Base-by-base conservation (phyloP, 768 basidiomycete genomes). In the Collybia nuda region DNA sequence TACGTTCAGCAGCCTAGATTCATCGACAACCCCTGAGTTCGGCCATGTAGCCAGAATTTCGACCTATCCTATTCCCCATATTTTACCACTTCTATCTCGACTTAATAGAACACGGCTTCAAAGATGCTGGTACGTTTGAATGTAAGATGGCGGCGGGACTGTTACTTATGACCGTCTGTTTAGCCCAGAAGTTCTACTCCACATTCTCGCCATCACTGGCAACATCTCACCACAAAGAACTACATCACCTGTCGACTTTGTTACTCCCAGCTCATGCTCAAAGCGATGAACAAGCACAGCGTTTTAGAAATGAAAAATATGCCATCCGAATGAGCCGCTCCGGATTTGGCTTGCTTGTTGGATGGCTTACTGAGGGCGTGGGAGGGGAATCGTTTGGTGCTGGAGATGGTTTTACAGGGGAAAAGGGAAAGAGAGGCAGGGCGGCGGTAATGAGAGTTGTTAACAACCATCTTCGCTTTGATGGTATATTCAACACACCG, bases 41-140 rank as follows among this genome's bases (percentile, higher is more conserved):
- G 26, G 40, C 40, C 38, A 28, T 47, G 17, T 64, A 98, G 90
- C 92, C 93, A 48, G 95, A 99, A 68, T 89, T 99, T 59, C 80
- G 90, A 40, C 94, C 92, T 40, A 88, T 99, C 29, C 71, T 97
- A 14, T 97, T 94, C 63, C 97, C 97, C 2, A 90, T 99, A 54
- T 98, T 98, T 64, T 93, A 90, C 44, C 93, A 99, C 68, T 98
- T 98, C 64, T 98, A 96, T 67, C 77, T 99, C 24, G 96, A 98
- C 66, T 79, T 99, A 43, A 85, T 98, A 41, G 87, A 93, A 59
- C 84, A 86, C 44, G 93, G 92, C 8, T 93, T 90, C 67, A 86
- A 89, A 62, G 89, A 92, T 63, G 89, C 94, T 56, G 95, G 95
- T 88, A 63, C 55, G 85, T 70, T 21, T 43, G 17, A 38, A 3